Base-by-base conservation (phyloP, 495 filamentous ascomycete genomes). In the Evernia prunastri region DNA sequence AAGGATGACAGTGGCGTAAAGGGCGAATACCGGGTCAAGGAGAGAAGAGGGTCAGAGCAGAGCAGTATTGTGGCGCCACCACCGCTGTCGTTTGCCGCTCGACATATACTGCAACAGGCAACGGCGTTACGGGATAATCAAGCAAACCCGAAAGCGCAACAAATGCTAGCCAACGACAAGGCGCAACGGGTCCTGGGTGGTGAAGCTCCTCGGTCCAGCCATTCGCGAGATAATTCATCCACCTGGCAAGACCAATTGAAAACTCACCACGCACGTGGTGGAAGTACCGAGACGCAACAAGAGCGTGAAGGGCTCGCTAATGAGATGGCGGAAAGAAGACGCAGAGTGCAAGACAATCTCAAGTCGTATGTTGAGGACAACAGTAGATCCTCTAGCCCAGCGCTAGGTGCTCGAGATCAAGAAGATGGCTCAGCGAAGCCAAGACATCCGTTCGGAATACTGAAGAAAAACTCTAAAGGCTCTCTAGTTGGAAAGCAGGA, bases 271-370 rank as follows among this genome's bases (percentile, higher is more conserved):
- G 73, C 73, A 43, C 80, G 83, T 60, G 80, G 76, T 37, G 81
- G 71, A 53, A 86, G 85, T 70, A 82, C 80, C 5, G 85, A 85
- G 62, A 85, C 84, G 3, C 80, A 86, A 61, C 79, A 78, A 40
- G 90, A 90, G 61, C 81, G 83, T 9, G 87, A 92, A 57, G 91
- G 90, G 60, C 92, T 96, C 68, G 86, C 86, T 27, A 86, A 81
- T 62, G 90, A 94, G 69, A 84, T 96, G 27, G 90, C 89, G 0
- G 82, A 88, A 70, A 82, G 91, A 47, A 84, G 88, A 58, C 82
- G 86, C 37, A 88, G 84, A 23, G 88, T 96, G 39, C 87, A 92
- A 66, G 91, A 96, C 74, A 91, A 87, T 69, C 76, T 97, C 35
- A 85, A 85, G 20, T 89, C 79, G 23, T 88, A 87, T 68, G 85